Percentiles rank a stretch among this genome's conserved stretches.
Evolutionary conservation across 2,329 filamentous ascomycete species (phyloP).

Genomic region (Polychaeton citri): DNA sequence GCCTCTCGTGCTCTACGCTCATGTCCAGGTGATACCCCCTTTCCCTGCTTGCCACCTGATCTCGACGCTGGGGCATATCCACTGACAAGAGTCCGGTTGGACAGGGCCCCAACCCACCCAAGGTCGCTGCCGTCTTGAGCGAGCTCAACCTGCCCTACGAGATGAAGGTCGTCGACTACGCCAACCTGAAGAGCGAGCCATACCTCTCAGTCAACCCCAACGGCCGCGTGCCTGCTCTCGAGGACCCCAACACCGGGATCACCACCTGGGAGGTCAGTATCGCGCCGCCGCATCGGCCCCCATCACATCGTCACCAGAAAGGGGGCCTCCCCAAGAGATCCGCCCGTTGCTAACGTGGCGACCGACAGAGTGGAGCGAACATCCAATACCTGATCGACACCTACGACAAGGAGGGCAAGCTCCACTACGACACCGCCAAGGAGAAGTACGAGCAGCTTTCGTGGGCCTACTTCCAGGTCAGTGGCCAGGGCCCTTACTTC

Average conservation of each 20-base stretch:
- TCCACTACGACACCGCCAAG: constrained; percentile 13
- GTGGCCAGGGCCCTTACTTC: constrained; percentile 23
- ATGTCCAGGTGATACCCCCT: neutral
- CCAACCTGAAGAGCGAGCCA: constrained; percentile 24
- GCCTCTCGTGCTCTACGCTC: neutral
- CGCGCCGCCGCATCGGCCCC: no score
- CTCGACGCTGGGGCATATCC: no score
- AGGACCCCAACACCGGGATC: constrained; percentile 33
- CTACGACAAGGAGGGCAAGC: constrained; percentile 19
- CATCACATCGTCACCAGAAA: no score
- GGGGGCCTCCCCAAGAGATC: no score
- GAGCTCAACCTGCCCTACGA: constrained; percentile 27
- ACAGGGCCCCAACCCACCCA: constrained; percentile 29
- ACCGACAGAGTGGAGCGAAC: constrained; percentile 12
- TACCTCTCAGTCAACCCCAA: constrained; percentile 33
- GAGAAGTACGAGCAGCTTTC: constrained; percentile 16
- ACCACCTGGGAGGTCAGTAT: constrained; percentile 25
- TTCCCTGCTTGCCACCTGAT: no score
- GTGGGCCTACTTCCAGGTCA: constrained; percentile 23
- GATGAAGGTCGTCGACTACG: constrained; percentile 30
- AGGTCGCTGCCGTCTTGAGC: constrained; percentile 30
- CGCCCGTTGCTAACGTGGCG: no score
- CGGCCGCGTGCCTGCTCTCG: constrained; percentile 29
- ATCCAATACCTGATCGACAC: constrained; percentile 19
- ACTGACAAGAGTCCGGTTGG: no score